Base-by-base conservation (phyloP, 2,329 filamentous ascomycete genomes). In the Trichoderma sp. region DNA sequence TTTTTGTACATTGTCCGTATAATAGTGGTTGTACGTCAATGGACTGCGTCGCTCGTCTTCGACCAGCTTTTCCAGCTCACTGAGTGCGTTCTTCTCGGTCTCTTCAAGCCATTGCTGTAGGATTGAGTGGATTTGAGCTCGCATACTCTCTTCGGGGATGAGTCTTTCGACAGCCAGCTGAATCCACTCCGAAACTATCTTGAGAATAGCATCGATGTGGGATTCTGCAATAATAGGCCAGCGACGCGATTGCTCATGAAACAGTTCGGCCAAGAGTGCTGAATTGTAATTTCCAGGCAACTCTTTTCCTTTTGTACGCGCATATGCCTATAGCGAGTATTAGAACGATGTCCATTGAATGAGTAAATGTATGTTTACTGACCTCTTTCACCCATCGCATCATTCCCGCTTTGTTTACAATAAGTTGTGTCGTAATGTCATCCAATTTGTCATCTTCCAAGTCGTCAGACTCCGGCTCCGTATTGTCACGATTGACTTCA, bases 1-100 rank as follows among this genome's bases (percentile, higher is more conserved):
- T 18, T 71, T 71, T 14, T 71, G 68, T 18, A 71, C 56, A 8
- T 71, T 71, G 24, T 71, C 68, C 29, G 68, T 71, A 24, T 63
- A 71, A 5, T 63, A 71, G n/a, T 71, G 68, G 2, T 71, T 71
- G 18, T 71, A 71, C 4, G 68, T 71, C 8, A 62, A 14, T 2
- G 68, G 68, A 3, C 16, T 18, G 11, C 68, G 68, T 50, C 38
- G 35, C 7, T 71, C 68, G 8, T 71, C 68, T 1, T 50, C 4
- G 2, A 63, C 8, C 0, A 71, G 18, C 27, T 12, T 71, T 31
- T 27, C 35, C 0, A 71, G 12, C 18, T 71, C 68, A 18, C 14
- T 12, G 1, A 71, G 16, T 1, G 68, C 68, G 1, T 12, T 21
- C 11, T 11, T 33, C n/a, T 50, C 24, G 2, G 56, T 24, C 3